These are phyloP conservation scores for Phaeodactylum tricornutum DNA, from an alignment of 108 stramenopile species.

Conservation along the genomic window DNA sequence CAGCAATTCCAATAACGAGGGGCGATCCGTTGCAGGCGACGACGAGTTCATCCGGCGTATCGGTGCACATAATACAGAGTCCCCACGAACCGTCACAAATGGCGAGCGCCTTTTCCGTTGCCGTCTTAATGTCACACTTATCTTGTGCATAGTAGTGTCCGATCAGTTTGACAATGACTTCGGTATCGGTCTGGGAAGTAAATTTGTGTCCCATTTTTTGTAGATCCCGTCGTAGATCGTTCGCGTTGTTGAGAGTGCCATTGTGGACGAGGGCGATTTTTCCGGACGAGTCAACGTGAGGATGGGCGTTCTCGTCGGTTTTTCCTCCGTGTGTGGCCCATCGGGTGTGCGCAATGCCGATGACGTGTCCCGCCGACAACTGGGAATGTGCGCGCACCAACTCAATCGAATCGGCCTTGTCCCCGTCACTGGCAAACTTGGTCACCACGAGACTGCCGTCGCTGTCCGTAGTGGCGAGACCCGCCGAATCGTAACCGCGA, in stretches of 20 bases:
- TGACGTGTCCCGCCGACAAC: conserved; percentile 50
- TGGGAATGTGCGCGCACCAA: conserved; percentile 61
- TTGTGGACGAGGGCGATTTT: conserved; percentile 99
- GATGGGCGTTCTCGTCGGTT: conserved; percentile 98
- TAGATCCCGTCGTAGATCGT: conserved; percentile 82
- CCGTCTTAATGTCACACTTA: conserved; percentile 51
- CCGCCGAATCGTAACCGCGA: conserved; percentile 98
- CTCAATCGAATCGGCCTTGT: conserved; percentile 89
- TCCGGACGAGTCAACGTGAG: conserved; percentile 88
- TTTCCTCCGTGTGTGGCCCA: conserved; percentile 99
- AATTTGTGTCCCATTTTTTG: conserved; percentile 77
- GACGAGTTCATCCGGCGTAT: conserved; percentile 85
- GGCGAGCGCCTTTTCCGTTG: conserved; percentile 77
- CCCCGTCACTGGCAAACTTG: conserved; percentile 90
- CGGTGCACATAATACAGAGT: conserved; percentile 73
- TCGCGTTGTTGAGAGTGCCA: conserved; percentile 96
- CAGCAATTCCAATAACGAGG: conserved; percentile 90
- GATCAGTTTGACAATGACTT: conserved; percentile 96
- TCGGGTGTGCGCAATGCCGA: conserved; percentile 98
- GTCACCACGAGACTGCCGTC: conserved; percentile 38
- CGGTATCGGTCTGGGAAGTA: conserved; percentile 94
- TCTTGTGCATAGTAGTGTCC: conserved; percentile 54
- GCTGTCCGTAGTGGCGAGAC: conserved; percentile 80
- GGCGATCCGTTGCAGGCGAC: conserved; percentile 98
- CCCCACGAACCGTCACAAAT: conserved; percentile 95